phyloP scores from a whole-genome alignment of 768 basidiomycete genomes.

The Cubamyces sp. region DNA sequence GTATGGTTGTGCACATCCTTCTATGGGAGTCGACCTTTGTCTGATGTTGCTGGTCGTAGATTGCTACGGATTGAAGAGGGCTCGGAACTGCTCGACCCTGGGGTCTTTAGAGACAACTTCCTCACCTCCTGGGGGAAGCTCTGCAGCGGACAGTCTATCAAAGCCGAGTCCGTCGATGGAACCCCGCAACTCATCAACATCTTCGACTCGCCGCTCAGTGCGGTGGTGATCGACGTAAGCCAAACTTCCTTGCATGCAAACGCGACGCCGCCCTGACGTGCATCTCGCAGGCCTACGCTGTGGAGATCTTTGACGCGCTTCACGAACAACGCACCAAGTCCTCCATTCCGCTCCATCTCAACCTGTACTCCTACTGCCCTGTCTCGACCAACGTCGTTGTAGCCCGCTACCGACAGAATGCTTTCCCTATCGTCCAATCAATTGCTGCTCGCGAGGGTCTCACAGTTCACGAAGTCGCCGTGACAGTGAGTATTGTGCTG shows the following conservation, averaged over 20 bases:
- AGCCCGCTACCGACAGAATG: not conserved
- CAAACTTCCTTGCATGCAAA: not conserved
- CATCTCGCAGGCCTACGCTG: not conserved
- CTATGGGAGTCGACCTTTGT: not conserved
- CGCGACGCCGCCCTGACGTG: not conserved
- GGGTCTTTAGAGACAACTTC: not conserved
- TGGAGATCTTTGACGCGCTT: not conserved
- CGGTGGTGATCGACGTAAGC: conserved; percentile 2
- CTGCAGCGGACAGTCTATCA: not conserved
- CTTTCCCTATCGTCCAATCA: not conserved
- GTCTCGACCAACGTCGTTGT: conserved; percentile 2
- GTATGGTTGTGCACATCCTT: not conserved
- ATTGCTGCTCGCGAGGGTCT: not conserved
- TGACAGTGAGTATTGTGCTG: not conserved
- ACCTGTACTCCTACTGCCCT: not conserved
- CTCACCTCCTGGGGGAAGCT: not conserved
- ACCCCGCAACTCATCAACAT: too few species aligned
- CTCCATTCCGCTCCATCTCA: not conserved
- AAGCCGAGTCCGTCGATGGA: not conserved
- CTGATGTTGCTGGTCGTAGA: not conserved
- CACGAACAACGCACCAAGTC: not conserved
- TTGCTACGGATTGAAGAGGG: not conserved
- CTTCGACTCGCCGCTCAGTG: not conserved
- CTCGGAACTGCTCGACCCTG: not conserved
- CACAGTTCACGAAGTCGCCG: not conserved